Conservation (phyloP, 352 stramenopile genomes). For the Phytopythium montanum region DNA sequence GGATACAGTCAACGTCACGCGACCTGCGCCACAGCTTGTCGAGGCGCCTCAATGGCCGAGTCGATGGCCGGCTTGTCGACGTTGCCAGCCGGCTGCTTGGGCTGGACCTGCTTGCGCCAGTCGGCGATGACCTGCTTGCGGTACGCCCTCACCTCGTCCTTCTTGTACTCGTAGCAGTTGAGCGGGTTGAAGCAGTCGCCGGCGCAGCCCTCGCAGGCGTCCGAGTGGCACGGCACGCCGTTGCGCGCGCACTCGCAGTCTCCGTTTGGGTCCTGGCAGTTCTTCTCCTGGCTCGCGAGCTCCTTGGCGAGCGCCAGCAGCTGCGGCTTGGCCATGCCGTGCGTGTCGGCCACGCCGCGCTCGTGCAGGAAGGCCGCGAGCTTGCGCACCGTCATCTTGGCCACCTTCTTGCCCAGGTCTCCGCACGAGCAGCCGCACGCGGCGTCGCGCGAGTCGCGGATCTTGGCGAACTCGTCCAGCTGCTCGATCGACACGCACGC, state of each 20-base stretch:
- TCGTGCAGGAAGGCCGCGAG: constrained; percentile 63
- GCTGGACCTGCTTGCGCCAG: constrained; percentile 26
- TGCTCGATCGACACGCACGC: constrained; percentile 79
- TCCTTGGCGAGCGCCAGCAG: constrained; percentile 63
- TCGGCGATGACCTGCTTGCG: constrained; percentile 64
- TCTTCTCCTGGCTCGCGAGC: constrained; percentile 62
- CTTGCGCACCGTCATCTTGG: constrained; percentile 85
- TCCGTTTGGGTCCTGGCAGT: constrained; percentile 50
- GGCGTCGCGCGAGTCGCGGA: constrained; percentile 75
- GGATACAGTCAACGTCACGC: constrained; percentile 3
- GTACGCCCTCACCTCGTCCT: constrained; percentile 60
- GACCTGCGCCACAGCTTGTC: neutral
- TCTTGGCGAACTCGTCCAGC: constrained; percentile 77
- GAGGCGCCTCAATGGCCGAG: neutral
- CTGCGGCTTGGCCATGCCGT: constrained; percentile 53
- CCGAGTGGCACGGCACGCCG: constrained; percentile 70
- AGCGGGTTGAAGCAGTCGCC: constrained; percentile 73
- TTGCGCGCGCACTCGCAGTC: constrained; percentile 78
- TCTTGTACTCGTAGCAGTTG: constrained; percentile 75
- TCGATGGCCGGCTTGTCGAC: neutral
- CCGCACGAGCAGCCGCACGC: constrained; percentile 78
- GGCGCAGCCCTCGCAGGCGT: constrained; percentile 66
- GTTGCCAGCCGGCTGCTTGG: neutral
- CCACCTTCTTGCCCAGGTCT: constrained; percentile 68
- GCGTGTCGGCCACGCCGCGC: constrained; percentile 29